Base-by-base conservation (phyloP, 176 grass and related monocot genomes). In the Elymus sibiricus region DNA sequence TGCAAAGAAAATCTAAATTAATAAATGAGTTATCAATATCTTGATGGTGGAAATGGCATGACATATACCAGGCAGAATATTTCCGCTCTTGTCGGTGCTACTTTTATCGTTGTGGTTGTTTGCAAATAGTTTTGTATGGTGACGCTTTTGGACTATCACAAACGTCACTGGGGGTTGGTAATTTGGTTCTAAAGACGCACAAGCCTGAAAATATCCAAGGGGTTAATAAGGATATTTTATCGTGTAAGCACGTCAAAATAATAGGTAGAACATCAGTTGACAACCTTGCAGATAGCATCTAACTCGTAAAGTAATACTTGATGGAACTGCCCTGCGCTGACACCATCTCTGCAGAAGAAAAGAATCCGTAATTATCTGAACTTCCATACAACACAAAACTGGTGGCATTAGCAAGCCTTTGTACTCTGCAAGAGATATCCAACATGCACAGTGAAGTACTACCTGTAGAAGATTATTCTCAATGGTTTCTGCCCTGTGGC, bases 401-500 rank as follows among this genome's bases (percentile, higher is more conserved):
- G 9, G 7, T 42, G 9, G 13, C 37, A 43, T 3, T 79, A 26
- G 34, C 77, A 64, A 64, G 58, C 58, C 59, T 37, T 27, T 59
- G 42, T 35, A 60, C 28, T 21, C 25, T 21, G 34, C 15, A 64
- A 63, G 24, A 42, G 9, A 14, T 37, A 42, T 64, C 35, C 38
- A 69, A 49, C 5, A 38, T 80, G 51, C 58, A 73, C 5, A 25
- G 64, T 78, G 25, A 40, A 70, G 31, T 86, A 94, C 92, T 86
- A 94, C 92, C 92, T 83, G 66, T 94, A 94, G 70, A 94, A 92
- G 58, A 94, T 94, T 82, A 94, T 94, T 63, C 92, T 91, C 64
- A 91, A 84, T 3, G 92, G 92, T 24, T 94, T 94, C 74, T 94
- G 89, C 51, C 92, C 89, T 28, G 92, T 94, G 73, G 89, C 90